These are phyloP conservation scores for Phytopythium chamaehyphon DNA, from an alignment of 352 stramenopile species.

Conservation along the genomic window DNA sequence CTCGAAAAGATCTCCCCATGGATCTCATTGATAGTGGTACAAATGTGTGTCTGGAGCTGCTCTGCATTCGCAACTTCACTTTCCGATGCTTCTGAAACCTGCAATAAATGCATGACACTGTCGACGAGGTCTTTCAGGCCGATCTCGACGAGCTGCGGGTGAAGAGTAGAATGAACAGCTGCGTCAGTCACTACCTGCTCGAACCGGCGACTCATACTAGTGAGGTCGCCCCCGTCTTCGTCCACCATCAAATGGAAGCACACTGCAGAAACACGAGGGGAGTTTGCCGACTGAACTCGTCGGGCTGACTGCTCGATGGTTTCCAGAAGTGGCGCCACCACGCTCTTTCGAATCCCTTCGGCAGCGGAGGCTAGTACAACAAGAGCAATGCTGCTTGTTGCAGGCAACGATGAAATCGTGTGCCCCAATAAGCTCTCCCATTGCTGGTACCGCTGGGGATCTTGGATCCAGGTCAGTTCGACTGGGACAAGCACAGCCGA, in stretches of 20 bases:
- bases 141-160: constrained; percentile 17
- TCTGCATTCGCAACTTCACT: neutral
- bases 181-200: constrained; percentile 17
- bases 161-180: constrained; percentile 5
- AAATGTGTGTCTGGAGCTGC: constrained; percentile 2
- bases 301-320: constrained; percentile 25
- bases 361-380: constrained; percentile 40
- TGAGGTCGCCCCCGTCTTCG: neutral
- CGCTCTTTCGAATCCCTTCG: constrained; percentile 17
- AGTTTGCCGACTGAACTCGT: constrained; percentile 18
- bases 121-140: constrained; percentile 44
- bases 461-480: constrained; percentile 38
- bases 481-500: constrained; percentile 57
- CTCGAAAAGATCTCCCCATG: constrained; percentile 28
- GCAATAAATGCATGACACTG: neutral
- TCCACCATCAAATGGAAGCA: constrained; percentile 17
- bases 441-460: constrained; percentile 18
- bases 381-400: constrained; percentile 25
- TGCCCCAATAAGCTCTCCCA: constrained; percentile 43
- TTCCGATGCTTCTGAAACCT: neutral
- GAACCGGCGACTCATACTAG: constrained; percentile 21
- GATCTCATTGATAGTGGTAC: neutral
- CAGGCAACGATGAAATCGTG: constrained; percentile 27
- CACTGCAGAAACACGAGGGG: constrained; percentile 15
- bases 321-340: constrained; percentile 11